Evolutionary conservation across 2,329 filamentous ascomycete species (phyloP).

Genomic region (Plectosphaerella plurivora): DNA sequence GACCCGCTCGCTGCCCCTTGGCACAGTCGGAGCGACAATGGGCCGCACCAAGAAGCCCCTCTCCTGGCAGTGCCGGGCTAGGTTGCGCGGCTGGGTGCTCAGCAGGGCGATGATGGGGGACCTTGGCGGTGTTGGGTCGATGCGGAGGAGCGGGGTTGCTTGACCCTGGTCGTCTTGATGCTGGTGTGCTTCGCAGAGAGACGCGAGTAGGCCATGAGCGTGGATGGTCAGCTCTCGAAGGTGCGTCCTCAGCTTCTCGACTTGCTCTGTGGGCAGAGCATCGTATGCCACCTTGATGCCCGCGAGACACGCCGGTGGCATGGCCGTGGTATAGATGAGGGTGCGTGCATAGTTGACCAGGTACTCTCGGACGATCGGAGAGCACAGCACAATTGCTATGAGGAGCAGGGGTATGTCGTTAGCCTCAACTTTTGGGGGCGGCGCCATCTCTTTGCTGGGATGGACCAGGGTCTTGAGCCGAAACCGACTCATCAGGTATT

Average conservation of each 20-base stretch:
- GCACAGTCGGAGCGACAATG: slow-evolving; percentile 66
- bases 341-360: slow-evolving; percentile 73
- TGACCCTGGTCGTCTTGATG: slow-evolving; percentile 6
- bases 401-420: slow-evolving; percentile 4
- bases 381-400: slow-evolving; percentile 55
- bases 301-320: slow-evolving; percentile 57
- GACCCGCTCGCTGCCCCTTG: slow-evolving; percentile 57
- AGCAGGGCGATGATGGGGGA: slow-evolving; percentile 64
- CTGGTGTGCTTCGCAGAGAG: slow-evolving; percentile 19
- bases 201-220: slow-evolving; percentile 37
- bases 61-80: slow-evolving; percentile 57
- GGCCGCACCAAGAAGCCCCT: slow-evolving; percentile 57
- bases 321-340: slow-evolving; percentile 69
- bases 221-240: slow-evolving; percentile 41
- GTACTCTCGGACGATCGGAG: slow-evolving; percentile 53
- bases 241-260: slow-evolving; percentile 27
- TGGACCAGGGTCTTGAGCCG: background rate
- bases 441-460: background rate
- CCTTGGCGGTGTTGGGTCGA: slow-evolving; percentile 30
- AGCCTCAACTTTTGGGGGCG: slow-evolving; percentile 1
- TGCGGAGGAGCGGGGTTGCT: slow-evolving; percentile 22
- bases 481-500: too few relatives aligned
- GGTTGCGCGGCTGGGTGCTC: slow-evolving; percentile 49
- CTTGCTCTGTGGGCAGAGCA: slow-evolving; percentile 46
- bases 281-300: slow-evolving; percentile 55